Base-by-base conservation (phyloP, 352 stramenopile species). In the Globisporangium emineosum region DNA sequence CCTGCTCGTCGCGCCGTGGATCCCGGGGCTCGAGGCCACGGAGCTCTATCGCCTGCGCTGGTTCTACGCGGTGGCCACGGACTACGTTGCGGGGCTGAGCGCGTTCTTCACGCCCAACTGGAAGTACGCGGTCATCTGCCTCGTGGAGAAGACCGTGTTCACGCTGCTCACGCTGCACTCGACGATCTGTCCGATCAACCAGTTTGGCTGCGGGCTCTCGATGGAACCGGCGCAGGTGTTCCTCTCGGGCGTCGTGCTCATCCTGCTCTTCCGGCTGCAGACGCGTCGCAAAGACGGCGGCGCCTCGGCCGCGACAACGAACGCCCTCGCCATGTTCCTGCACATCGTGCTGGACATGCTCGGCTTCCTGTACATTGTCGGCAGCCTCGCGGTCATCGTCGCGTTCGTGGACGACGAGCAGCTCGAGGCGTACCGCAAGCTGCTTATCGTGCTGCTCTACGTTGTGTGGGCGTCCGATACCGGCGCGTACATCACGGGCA, bases 401-500 rank as follows among this genome's bases (percentile, higher is more conserved):
- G 79, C 79, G 2, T 83, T 90, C 57, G 75, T 92, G 35, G 81
- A 90, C 50, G 79, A 88, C 43, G 78, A 84, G 25, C 71, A 77
- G 60, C 60, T 79, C 4, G 70, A 79, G 29, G 73, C 74, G 3
- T 84, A 85, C 37, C 80, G 83, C 42, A 88, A 87, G 64, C 65
- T 87, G 40, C 73, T 89, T 25, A 88, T 92, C 10, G 75, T 82
- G 47, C 68, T 92, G 43, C 78, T 89, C 21, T 86, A 83, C 37
- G 83, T 92, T 30, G 78, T 92, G 12, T 92, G 83, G 83, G 77
- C 70, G 50, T 91, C 87, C 32, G 96, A 98, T 73, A 94, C 98
- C 0, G 93, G 93, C 47, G 96, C 94, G 9, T 99, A 98, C 75
- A 87, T 98, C 58, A 89, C 86, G 5, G 96, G 96, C 29, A 90